Percentiles rank a stretch among this genome's conserved stretches.
Conservation (phyloP, 331 rosid species). For the Dryas integrifolia region DNA sequence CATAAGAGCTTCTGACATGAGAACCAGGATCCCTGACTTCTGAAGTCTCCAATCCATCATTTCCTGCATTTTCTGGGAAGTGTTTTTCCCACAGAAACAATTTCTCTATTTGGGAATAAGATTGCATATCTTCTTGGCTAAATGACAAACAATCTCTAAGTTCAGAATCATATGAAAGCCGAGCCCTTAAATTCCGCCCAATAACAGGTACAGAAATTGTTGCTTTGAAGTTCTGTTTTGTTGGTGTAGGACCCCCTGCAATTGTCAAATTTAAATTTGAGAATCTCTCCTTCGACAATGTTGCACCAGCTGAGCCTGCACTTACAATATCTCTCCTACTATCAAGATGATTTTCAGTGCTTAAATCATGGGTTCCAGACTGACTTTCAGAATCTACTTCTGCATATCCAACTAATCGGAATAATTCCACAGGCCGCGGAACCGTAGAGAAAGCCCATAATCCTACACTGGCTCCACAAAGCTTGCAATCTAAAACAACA, state of each 20-base stretch:
- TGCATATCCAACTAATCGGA: slow-evolving; percentile 67
- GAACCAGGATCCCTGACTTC: slow-evolving; percentile 29
- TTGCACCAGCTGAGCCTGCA: slow-evolving; percentile 32
- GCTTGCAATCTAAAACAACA: slow-evolving; percentile 75
- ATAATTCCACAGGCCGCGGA: slow-evolving; percentile 60
- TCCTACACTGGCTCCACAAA: slow-evolving; percentile 93
- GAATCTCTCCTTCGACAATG: slow-evolving; percentile 41
- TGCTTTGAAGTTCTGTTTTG: slow-evolving; percentile 83
- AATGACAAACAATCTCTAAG: slow-evolving; percentile 35
- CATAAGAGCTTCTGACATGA: neutral
- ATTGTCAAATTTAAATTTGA: slow-evolving; percentile 68
- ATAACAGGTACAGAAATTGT: slow-evolving; percentile 72
- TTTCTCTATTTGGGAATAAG: slow-evolving; percentile 33
- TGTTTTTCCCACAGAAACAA: slow-evolving; percentile 31
- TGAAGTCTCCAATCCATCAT: slow-evolving; percentile 37
- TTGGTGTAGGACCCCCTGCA: slow-evolving; percentile 98
- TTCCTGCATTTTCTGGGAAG: slow-evolving; percentile 25
- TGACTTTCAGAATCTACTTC: slow-evolving; percentile 43
- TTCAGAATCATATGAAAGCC: slow-evolving; percentile 56
- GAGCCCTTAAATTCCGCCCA: slow-evolving; percentile 80
- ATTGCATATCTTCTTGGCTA: slow-evolving; percentile 30
- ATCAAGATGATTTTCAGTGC: slow-evolving; percentile 33
- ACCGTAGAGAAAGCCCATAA: slow-evolving; percentile 77
- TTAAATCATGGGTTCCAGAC: slow-evolving; percentile 32
- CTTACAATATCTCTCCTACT: slow-evolving; percentile 33